Conservation (phyloP, 1,284 basidiomycete genomes). For the Marasmius oreades region DNA sequence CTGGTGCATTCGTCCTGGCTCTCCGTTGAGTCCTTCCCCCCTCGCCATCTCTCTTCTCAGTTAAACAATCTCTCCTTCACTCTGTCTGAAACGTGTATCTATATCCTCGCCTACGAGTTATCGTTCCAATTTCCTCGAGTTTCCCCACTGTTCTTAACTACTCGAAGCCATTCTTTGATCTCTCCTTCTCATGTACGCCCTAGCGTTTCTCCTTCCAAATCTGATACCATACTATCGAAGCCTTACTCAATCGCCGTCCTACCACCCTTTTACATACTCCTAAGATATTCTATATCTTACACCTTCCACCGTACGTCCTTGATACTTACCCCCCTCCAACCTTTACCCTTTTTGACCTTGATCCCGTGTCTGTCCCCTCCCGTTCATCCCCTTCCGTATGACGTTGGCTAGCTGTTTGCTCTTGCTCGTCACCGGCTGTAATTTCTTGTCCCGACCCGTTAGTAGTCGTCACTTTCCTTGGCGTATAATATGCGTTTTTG, state of each 20-base stretch:
- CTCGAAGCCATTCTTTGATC: background rate
- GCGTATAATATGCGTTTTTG: too few species aligned
- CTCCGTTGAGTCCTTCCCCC: background rate
- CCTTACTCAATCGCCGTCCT: background rate
- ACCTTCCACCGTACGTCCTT: background rate
- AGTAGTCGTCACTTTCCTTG: too few species aligned
- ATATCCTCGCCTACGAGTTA: background rate
- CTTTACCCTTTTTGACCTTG: too few species aligned
- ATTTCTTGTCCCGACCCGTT: too few species aligned
- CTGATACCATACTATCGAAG: background rate
- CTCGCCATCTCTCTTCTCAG: background rate
- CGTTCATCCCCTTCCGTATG: too few species aligned
- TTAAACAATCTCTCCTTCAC: background rate
- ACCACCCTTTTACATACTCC: background rate
- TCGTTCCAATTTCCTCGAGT: background rate
- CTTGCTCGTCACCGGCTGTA: too few species aligned
- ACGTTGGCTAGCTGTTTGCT: too few species aligned
- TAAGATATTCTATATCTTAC: background rate
- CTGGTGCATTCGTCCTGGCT: background rate
- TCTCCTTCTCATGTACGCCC: background rate
- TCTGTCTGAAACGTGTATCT: background rate
- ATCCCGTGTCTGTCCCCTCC: too few species aligned
- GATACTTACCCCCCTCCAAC: background rate
- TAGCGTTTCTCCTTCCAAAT: background rate
- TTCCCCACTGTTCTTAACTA: background rate